phyloP scores from a whole-genome alignment of 257 asterid species.

The Perilla frutescens region DNA sequence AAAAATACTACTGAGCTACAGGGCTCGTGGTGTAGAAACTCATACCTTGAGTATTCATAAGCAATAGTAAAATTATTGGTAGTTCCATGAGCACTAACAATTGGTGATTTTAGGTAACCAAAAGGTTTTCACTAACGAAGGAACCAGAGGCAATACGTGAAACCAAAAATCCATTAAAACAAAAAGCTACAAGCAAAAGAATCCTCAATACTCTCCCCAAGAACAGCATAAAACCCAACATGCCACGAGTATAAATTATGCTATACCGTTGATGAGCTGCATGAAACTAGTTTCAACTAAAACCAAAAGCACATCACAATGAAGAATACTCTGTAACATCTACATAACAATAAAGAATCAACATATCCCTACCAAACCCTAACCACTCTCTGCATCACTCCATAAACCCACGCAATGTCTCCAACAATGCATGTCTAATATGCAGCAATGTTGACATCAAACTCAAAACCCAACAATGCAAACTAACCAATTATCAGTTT shows the following conservation, averaged over 20 bases:
- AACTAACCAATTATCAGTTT: conserved; percentile 23
- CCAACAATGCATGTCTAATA: conserved; percentile 16
- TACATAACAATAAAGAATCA: background rate
- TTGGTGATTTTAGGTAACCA: background rate
- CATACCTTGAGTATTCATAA: background rate
- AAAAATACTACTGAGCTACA: background rate
- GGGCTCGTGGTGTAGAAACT: background rate
- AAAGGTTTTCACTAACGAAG: background rate
- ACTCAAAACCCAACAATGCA: conserved; percentile 15
- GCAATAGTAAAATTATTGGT: background rate
- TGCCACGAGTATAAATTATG: background rate
- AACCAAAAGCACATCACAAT: conserved; percentile 21
- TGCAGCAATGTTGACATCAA: conserved; percentile 29
- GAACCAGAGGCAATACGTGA: background rate
- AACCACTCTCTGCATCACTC: conserved; percentile 27
- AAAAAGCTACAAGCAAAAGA: background rate
- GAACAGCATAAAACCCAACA: conserved; percentile 17
- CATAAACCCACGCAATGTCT: conserved; percentile 30
- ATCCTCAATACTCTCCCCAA: background rate
- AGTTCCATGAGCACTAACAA: conserved; percentile 2
- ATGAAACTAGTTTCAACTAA: conserved; percentile 24
- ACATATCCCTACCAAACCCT: conserved; percentile 39
- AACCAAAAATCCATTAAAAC: conserved; percentile 18
- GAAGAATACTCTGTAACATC: conserved; percentile 13
- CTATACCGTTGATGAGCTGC: background rate